Conservation (phyloP, 176 grass and related monocot genomes). For the Oryza australiensis region DNA sequence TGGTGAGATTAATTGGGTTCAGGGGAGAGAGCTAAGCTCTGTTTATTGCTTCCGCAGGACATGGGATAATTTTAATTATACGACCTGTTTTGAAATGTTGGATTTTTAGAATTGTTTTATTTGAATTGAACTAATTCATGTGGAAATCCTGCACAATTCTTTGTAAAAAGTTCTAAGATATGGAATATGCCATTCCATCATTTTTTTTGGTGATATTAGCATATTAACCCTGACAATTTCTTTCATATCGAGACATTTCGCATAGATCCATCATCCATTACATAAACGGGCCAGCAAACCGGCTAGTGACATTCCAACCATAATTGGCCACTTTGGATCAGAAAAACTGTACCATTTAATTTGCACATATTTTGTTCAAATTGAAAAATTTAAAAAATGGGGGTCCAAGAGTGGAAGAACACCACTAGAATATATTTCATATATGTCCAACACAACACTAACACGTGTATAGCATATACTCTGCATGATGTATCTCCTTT, state of each 20-base stretch:
- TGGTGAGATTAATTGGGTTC: background rate
- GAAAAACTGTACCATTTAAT: background rate
- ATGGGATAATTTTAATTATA: too few species aligned
- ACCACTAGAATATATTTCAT: background rate
- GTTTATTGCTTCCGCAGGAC: background rate
- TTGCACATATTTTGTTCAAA: background rate
- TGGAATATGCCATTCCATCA: too few species aligned
- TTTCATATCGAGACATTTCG: background rate
- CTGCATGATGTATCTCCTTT: background rate
- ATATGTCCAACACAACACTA: slow-evolving; percentile 5
- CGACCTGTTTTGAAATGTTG: too few species aligned
- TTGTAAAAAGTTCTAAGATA: too few species aligned
- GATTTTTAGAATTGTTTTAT: background rate
- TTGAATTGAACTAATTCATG: background rate
- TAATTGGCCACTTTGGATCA: background rate
- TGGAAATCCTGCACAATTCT: background rate
- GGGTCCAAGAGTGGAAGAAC: background rate
- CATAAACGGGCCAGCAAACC: background rate
- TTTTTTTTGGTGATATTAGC: too few species aligned
- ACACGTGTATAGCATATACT: background rate
- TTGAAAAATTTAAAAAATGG: background rate
- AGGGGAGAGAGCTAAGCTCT: background rate
- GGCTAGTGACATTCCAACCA: background rate
- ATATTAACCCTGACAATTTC: too few species aligned
- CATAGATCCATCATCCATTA: background rate